These are phyloP conservation scores for Silybum marianum DNA, from an alignment of 129 eudicot species.

Conservation along the genomic window DNA sequence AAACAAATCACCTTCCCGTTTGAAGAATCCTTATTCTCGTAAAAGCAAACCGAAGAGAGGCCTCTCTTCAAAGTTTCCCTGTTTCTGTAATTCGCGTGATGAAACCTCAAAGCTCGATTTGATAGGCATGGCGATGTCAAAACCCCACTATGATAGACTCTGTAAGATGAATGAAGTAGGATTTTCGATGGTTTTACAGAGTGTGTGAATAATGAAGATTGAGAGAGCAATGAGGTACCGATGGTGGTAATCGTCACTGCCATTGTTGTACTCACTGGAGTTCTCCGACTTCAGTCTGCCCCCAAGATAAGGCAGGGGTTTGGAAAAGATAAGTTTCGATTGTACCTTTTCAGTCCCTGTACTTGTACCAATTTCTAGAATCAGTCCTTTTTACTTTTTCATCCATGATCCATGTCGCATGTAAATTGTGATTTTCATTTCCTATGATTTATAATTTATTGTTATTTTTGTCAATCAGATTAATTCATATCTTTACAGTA, in stretches of 20 bases:
- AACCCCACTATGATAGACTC: background rate
- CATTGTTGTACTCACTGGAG: constrained; percentile 19
- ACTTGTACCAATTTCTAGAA: background rate
- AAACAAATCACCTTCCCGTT: constrained; percentile 28
- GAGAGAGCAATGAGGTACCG: constrained; percentile 27
- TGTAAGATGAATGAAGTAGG: constrained; percentile 19
- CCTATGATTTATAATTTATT: too few species aligned
- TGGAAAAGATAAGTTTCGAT: background rate
- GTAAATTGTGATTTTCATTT: too few species aligned
- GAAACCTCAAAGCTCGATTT: constrained; percentile 19
- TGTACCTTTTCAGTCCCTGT: constrained; percentile 13
- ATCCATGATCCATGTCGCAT: too few species aligned
- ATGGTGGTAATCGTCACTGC: constrained; percentile 27
- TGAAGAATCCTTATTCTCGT: constrained; percentile 27
- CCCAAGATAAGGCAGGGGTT: constrained; percentile 22
- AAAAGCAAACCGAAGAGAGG: constrained; percentile 35
- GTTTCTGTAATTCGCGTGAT: background rate
- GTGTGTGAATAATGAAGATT: constrained; percentile 22
- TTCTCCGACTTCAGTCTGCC: constrained; percentile 27
- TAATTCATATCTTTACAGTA: too few species aligned
- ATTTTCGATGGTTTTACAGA: constrained; percentile 25
- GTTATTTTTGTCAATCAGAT: too few species aligned
- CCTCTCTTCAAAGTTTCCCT: constrained; percentile 29
- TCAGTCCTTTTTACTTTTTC: too few species aligned
- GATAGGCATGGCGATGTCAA: constrained; percentile 24